A percentile compares a stretch with the other conserved stretches of the same genome.
These are phyloP conservation scores for Lactifluus piperatus DNA, from an alignment of 768 basidiomycete species.

Conservation along the genomic window DNA sequence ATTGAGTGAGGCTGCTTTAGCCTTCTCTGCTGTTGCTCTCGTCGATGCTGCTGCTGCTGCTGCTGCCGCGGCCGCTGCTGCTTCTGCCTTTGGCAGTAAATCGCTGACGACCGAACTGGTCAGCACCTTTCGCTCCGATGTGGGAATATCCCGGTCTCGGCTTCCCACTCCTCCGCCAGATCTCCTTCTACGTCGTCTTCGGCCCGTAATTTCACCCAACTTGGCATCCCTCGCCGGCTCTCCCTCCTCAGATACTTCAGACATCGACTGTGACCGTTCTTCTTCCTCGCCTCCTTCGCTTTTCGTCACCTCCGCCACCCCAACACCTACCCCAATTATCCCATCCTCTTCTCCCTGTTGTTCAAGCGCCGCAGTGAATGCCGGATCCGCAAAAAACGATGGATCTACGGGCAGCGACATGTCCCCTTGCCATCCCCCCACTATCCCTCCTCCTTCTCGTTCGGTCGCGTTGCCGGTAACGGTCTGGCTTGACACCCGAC, in stretches of 20 bases:
- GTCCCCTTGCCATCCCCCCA: constrained; percentile 34
- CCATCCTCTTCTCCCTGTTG: constrained; percentile 35
- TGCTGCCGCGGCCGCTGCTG: constrained; percentile 15
- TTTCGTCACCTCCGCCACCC: constrained; percentile 22
- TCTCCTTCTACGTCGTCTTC: neutral
- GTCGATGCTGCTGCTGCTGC: neutral
- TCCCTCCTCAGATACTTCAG: neutral
- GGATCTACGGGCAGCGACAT: constrained; percentile 39
- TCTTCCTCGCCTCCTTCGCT: constrained; percentile 5
- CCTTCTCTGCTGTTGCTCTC: neutral
- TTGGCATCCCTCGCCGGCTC: neutral
- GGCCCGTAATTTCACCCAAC: neutral
- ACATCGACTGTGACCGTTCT: neutral
- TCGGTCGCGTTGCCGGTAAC: constrained; percentile 21
- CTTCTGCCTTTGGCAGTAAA: constrained; percentile 19
- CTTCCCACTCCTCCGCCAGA: neutral
- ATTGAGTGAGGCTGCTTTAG: constrained; percentile 20
- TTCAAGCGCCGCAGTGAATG: constrained; percentile 43
- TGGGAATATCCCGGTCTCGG: constrained; percentile 10
- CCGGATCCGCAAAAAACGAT: constrained; percentile 45
- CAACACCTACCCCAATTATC: constrained; percentile 24
- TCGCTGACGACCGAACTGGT: constrained; percentile 11
- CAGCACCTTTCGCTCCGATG: constrained; percentile 12
- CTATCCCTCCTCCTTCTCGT: constrained; percentile 26
- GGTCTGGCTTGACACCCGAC: constrained; percentile 21